These are phyloP conservation scores for Pittosporum tobira DNA, from an alignment of 129 eudicot species.

Conservation along the genomic window DNA sequence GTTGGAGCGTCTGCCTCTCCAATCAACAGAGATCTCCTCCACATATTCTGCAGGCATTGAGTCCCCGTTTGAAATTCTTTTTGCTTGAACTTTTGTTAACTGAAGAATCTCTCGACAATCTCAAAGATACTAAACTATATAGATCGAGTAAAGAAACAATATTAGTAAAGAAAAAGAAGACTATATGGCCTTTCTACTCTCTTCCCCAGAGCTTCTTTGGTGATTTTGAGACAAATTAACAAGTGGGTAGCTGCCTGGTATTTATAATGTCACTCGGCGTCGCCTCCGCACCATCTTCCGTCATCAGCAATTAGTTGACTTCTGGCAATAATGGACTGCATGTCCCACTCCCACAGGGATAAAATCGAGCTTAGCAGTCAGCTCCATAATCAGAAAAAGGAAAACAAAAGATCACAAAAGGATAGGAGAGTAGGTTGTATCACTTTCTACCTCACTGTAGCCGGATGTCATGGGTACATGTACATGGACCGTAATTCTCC, in stretches of 20 bases:
- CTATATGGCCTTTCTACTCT: no score
- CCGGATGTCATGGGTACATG: neutral
- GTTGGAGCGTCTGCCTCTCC: constrained; percentile 69
- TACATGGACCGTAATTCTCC: constrained; percentile 10
- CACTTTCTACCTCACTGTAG: neutral
- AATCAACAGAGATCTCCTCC: constrained; percentile 41
- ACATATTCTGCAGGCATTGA: constrained; percentile 1
- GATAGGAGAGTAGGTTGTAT: neutral
- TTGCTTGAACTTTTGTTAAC: neutral
- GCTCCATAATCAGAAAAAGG: constrained; percentile 6
- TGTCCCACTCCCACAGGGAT: constrained; percentile 14
- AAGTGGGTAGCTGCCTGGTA: constrained; percentile 7
- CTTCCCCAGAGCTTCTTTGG: neutral
- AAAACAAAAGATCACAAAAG: neutral
- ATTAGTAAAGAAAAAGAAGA: no score
- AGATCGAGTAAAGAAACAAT: no score
- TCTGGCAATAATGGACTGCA: constrained; percentile 8
- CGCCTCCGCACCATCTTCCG: neutral
- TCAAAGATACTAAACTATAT: neutral
- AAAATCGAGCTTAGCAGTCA: constrained; percentile 10
- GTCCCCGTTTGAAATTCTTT: constrained; percentile 17
- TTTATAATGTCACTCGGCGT: constrained; percentile 18
- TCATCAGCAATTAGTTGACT: constrained; percentile 17
- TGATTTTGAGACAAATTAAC: constrained; percentile 12
- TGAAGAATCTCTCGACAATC: neutral